Percentiles rank a stretch among this genome's conserved stretches.
Evolutionary conservation across 148 eudicot genomes (phyloP).

Genomic region (Fagopyrum homotropicum): DNA sequence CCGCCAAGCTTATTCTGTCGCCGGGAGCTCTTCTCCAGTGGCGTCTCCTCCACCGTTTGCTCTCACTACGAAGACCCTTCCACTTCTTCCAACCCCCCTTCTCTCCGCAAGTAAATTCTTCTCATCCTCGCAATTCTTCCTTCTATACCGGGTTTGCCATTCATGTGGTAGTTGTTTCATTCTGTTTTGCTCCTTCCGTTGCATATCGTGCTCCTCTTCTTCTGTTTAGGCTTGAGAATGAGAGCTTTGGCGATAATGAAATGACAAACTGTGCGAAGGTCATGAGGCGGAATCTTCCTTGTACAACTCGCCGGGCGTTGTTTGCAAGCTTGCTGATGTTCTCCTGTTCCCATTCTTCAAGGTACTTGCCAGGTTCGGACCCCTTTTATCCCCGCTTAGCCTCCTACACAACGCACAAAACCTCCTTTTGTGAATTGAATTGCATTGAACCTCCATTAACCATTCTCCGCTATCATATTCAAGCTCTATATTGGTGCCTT

Average conservation of each 20-base stretch:
- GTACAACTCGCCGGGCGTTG: constrained; percentile 49
- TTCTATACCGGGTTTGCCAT: not conserved
- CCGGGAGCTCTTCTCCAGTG: constrained; percentile 64
- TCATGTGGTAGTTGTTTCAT: not conserved
- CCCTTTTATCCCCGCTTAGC: constrained; percentile 13
- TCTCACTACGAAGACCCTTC: constrained; percentile 21
- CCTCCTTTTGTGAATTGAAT: not conserved
- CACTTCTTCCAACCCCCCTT: constrained; percentile 19
- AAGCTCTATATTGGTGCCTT: not conserved
- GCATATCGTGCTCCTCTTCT: not conserved
- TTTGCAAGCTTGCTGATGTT: constrained; percentile 41
- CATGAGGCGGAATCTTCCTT: constrained; percentile 20
- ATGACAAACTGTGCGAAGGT: constrained; percentile 23
- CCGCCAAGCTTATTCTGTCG: constrained; percentile 30
- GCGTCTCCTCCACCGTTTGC: constrained; percentile 40
- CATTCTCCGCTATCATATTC: not conserved
- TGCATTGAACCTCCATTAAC: not conserved
- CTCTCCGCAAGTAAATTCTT: constrained; percentile 8
- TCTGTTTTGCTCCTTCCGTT: not conserved
- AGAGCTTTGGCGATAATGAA: constrained; percentile 15
- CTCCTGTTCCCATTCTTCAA: constrained; percentile 45
- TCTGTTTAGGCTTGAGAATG: constrained; percentile 23
- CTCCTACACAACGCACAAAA: not conserved
- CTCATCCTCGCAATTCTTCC: not conserved
- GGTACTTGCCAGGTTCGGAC: constrained; percentile 67